Evolutionary conservation across 2,329 filamentous ascomycete species (phyloP), one percentile per base, ranked within the genome.

Genomic region (Arthrobotrys musiformis): DNA sequence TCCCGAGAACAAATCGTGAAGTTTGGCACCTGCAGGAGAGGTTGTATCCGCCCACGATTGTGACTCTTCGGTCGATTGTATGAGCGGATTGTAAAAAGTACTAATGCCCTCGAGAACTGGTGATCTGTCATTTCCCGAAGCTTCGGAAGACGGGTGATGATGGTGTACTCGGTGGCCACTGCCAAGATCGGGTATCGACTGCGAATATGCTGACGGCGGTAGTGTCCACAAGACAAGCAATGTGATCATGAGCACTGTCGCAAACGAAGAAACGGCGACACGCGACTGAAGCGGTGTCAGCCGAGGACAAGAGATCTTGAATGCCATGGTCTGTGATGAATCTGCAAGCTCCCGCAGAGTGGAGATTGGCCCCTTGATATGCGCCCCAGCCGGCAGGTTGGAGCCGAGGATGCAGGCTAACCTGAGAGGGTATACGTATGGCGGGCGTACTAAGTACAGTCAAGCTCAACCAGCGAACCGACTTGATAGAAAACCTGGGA

Each of bases 241-340:
- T 42, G 89, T 81, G 35, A 91, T 80, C 33, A 92, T 83, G 61
- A 91, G 82, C 30, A 88, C 83, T 33, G 89, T 88, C 66, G 89
- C 88, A 81, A 88, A 85, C 64, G 91, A 82, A 70, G 90, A 92
- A 81, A 90, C 89, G 82, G 88, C 88, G 81, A 93, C 88, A 82
- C 91, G 90, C 84, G 90, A 91, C 85, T 92, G 92, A 80, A 92
- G 85, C 81, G 88, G 89, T 82, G 88, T 90, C 83, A 90, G 87
- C 83, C 90, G 85, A 17, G 73, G 73, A 26, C 73, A 77, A n/a
- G 73, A 66, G 60, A 77, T 70, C 40, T 48, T 64, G 44, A 77
- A 77, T 26, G 67, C 73, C 73, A 77, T 77, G 7, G 73, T 50
- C 40, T 5, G 19, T 24, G 42, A 28, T 61, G 24, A 28, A 35